Conservation (phyloP, 345 rosid species). For the Sonneratia alba region DNA sequence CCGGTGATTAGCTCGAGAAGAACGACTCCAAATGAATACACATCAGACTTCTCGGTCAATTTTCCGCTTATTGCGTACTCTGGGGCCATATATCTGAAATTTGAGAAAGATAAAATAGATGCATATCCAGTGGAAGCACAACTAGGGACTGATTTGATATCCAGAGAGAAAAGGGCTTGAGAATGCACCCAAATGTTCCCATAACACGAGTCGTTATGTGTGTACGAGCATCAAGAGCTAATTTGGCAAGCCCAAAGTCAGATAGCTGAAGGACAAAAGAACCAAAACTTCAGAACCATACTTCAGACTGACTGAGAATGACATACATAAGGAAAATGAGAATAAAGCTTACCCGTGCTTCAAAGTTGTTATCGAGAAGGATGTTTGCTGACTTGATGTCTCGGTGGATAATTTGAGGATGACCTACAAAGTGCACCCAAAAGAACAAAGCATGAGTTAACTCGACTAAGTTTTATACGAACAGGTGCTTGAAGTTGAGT, state of each 20-base stretch:
- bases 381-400: constrained; percentile 96
- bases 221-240: constrained; percentile 77
- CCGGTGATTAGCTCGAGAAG: constrained; percentile 92
- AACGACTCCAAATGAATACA: constrained; percentile 86
- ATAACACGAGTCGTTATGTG: constrained; percentile 89
- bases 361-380: constrained; percentile 80
- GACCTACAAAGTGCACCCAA: constrained; percentile 34
- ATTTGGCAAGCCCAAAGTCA: constrained; percentile 94
- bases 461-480: not conserved
- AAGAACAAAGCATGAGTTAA: not conserved
- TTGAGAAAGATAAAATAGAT: not conserved
- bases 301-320: not conserved
- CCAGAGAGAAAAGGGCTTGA: not conserved
- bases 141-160: too few relatives aligned
- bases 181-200: constrained; percentile 86
- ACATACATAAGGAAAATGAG: not conserved
- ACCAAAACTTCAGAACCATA: not conserved
- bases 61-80: constrained; percentile 97
- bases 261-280: constrained; percentile 45
- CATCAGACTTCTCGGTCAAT: constrained; percentile 90
- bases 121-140: not conserved
- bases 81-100: constrained; percentile 84
- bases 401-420: constrained; percentile 90
- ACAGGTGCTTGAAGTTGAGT: not conserved
- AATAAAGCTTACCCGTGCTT: constrained; percentile 21